Evolutionary conservation across 345 rosid genomes (phyloP).

Genomic region (Bruguiera parviflora): DNA sequence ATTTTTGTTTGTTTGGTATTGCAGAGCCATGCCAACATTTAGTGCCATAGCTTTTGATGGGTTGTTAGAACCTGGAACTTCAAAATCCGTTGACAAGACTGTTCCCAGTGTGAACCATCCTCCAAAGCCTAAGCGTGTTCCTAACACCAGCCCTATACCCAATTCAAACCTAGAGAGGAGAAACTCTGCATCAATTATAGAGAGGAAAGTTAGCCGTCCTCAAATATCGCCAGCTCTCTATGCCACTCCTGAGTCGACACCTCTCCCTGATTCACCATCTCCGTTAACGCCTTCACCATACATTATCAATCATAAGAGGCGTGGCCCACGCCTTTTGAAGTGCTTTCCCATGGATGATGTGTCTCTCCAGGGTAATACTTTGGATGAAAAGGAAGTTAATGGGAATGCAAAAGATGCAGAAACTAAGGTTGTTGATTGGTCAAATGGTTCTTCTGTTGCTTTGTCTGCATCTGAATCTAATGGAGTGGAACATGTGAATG

Average conservation of each 20-base stretch:
- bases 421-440: conserved; percentile 23
- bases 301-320: conserved; percentile 74
- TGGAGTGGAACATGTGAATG: conserved; percentile 27
- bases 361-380: conserved; percentile 21
- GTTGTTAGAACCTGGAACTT: conserved; percentile 54
- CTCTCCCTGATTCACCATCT: conserved; percentile 69
- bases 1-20: conserved; percentile 14
- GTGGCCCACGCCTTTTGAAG: conserved; percentile 61
- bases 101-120: conserved; percentile 16
- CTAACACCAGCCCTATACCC: conserved; percentile 17
- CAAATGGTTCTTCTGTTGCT: conserved; percentile 32
- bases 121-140: conserved; percentile 6
- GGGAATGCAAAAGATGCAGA: conserved; percentile 19
- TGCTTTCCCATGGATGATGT: conserved; percentile 47
- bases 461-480: conserved; percentile 28
- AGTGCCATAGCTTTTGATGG: conserved; percentile 64
- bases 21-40: conserved; percentile 79
- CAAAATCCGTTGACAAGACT: conserved; percentile 44
- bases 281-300: conserved; percentile 83
- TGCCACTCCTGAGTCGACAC: conserved; percentile 66
- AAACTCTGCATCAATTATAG: conserved; percentile 31
- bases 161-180: conserved; percentile 39
- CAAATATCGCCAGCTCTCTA: conserved; percentile 71
- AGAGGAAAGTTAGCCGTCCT: conserved; percentile 48
- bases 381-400: conserved; percentile 31